Conservation (phyloP, 2,329 filamentous ascomycete species). For the Colletotrichum nymphaeae region DNA sequence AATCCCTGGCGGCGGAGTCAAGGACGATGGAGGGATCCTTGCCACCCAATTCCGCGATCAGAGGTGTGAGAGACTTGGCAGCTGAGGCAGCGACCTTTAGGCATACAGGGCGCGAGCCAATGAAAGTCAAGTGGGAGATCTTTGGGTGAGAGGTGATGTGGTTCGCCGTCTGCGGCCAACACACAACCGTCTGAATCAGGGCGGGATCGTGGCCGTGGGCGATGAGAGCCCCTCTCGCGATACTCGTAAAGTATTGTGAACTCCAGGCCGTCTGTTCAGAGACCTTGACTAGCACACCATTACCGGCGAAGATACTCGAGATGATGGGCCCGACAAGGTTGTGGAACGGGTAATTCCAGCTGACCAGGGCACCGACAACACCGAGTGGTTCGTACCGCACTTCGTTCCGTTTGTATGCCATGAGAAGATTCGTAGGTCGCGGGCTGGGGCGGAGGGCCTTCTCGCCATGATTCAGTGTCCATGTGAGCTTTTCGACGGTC, state of each 20-base stretch:
- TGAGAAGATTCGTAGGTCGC: constrained; percentile 89
- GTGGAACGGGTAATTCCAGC: constrained; percentile 98
- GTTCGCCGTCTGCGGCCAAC: constrained; percentile 86
- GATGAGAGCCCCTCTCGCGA: constrained; percentile 81
- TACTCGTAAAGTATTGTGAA: constrained; percentile 81
- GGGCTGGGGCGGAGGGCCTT: constrained; percentile 77
- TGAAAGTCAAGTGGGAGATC: constrained; percentile 94
- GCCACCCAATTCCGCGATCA: constrained; percentile 91
- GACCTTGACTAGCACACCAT: constrained; percentile 91
- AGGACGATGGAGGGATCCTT: constrained; percentile 94
- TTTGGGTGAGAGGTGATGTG: constrained; percentile 86
- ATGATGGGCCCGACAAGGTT: constrained; percentile 94
- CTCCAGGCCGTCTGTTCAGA: constrained; percentile 98
- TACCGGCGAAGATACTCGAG: constrained; percentile 89
- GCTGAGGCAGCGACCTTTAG: constrained; percentile 89
- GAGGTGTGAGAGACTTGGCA: constrained; percentile 85
- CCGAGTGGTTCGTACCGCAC: constrained; percentile 93
- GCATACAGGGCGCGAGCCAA: constrained; percentile 88
- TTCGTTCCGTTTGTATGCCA: constrained; percentile 94
- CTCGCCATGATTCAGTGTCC: constrained; percentile 93
- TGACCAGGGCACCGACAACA: constrained; percentile 91
- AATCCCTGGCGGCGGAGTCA: constrained; percentile 75
- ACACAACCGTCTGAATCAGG: constrained; percentile 86
- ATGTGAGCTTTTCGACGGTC: constrained; percentile 91
- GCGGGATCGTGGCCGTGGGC: constrained; percentile 86